These are phyloP conservation scores for Arctostaphylos glauca DNA, from an alignment of 148 eudicot species.

Conservation along the genomic window DNA sequence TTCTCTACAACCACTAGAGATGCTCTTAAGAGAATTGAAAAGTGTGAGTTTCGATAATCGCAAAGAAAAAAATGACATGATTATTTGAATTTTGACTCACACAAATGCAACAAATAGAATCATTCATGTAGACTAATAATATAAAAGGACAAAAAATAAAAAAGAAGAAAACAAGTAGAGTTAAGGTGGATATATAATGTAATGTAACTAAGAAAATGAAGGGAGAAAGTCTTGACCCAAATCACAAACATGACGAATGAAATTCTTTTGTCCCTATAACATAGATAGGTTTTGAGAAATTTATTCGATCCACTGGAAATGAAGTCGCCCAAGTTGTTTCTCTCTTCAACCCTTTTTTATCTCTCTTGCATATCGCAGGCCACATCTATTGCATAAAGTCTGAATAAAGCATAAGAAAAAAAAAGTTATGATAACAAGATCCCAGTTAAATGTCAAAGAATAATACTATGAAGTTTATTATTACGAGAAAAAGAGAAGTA, in stretches of 20 bases:
- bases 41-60: not conserved
- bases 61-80: not conserved
- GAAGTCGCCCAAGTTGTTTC: not conserved
- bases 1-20: too few relatives aligned
- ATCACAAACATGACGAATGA: not conserved
- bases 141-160: not conserved
- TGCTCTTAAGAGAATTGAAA: not conserved
- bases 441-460: not conserved
- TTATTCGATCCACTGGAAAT: not conserved
- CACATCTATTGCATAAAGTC: constrained; percentile 15
- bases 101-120: not conserved
- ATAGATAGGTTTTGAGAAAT: not conserved
- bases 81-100: not conserved
- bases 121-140: too few relatives aligned
- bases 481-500: too few relatives aligned
- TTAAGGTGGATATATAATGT: not conserved
- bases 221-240: not conserved
- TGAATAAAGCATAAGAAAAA: not conserved
- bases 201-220: not conserved
- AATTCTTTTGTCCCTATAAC: too few relatives aligned
- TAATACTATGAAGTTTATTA: not conserved
- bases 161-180: not conserved
- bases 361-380: constrained; percentile 1
- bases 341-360: not conserved
- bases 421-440: not conserved